phyloP scores from a whole-genome alignment of 202 grass and related monocot genomes.

The Setaria italica region DNA sequence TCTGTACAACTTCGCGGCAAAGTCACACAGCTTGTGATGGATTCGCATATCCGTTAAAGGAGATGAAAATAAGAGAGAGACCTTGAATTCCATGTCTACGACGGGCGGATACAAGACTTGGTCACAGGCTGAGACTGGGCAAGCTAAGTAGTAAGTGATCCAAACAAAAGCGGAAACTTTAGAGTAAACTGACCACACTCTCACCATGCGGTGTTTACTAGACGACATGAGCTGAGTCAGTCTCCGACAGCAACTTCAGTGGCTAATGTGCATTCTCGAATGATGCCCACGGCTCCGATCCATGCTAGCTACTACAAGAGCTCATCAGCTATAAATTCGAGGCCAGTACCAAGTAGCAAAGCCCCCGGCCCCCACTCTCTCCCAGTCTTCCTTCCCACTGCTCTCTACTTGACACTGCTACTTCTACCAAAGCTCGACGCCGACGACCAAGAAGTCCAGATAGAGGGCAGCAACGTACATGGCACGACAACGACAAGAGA shows the following conservation, averaged over 20 bases:
- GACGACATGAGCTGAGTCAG: neutral
- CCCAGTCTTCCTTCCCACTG: neutral
- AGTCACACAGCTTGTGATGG: neutral
- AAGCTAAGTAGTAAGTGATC: neutral
- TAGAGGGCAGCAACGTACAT: neutral
- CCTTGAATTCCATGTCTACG: neutral
- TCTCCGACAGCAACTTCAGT: neutral
- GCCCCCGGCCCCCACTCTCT: neutral
- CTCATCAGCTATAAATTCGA: neutral
- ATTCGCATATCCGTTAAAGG: neutral
- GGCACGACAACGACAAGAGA: neutral
- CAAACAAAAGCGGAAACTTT: no score
- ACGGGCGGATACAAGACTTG: neutral
- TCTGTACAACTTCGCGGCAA: neutral
- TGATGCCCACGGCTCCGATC: neutral
- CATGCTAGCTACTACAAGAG: neutral
- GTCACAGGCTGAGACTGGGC: no score
- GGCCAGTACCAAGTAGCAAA: neutral
- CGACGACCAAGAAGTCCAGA: no score
- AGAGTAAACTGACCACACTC: no score
- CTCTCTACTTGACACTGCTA: neutral
- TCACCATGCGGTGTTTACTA: no score
- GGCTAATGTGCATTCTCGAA: neutral
- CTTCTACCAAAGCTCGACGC: no score
- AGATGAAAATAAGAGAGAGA: neutral